These are phyloP conservation scores for Helianthus tuberosus DNA, from an alignment of 129 eudicot genomes.

Conservation along the genomic window DNA sequence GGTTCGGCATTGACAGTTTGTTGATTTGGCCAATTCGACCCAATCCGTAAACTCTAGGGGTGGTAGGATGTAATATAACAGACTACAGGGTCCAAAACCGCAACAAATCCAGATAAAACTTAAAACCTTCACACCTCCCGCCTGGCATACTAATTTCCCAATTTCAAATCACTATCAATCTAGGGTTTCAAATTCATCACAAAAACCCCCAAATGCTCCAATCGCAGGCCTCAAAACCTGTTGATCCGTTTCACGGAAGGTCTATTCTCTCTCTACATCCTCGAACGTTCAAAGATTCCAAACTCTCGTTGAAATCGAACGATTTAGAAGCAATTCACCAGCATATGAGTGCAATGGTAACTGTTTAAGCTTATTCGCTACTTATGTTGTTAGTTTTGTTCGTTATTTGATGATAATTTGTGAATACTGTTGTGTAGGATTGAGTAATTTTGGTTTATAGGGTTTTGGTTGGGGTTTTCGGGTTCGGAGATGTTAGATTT, in stretches of 20 bases:
- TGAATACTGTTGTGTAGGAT: constrained; percentile 1
- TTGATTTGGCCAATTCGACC: neutral
- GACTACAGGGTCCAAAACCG: neutral
- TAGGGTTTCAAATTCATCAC: constrained; percentile 26
- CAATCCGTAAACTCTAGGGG: neutral
- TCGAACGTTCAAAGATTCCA: constrained; percentile 13
- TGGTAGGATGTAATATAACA: neutral
- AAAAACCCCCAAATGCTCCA: constrained; percentile 17
- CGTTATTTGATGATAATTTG: neutral
- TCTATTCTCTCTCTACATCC: constrained; percentile 25
- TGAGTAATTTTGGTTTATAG: neutral
- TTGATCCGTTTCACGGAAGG: constrained; percentile 31
- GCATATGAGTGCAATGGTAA: constrained; percentile 30
- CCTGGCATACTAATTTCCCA: neutral
- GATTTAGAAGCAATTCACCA: constrained; percentile 28
- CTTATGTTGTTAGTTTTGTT: neutral
- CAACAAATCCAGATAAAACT: constrained; percentile 10
- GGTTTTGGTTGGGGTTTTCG: constrained; percentile 10
- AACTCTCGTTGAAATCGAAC: constrained; percentile 23
- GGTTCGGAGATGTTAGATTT: constrained; percentile 14
- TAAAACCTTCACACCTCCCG: constrained; percentile 18
- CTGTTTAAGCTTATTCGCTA: neutral
- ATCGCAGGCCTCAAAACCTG: constrained; percentile 12
- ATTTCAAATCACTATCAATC: neutral
- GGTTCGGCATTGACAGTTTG: no score